Evolutionary conservation across 208 protist species (phyloP).

Genomic region (Blechomonas ayalai): DNA sequence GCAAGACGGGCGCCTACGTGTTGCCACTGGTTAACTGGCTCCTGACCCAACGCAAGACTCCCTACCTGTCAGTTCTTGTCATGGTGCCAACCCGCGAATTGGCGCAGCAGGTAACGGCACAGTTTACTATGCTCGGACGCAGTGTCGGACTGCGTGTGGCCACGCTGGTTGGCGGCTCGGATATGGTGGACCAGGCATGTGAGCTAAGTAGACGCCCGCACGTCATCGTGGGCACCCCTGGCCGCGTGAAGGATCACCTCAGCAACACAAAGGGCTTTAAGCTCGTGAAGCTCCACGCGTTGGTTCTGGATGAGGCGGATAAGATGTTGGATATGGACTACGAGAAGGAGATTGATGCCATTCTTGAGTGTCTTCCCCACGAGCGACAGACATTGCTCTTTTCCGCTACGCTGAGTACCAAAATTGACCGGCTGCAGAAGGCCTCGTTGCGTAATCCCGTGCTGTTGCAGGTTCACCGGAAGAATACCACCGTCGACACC

Average conservation of each 20-base stretch:
- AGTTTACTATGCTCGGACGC: constrained; percentile 86
- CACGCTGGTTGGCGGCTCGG: constrained; percentile 91
- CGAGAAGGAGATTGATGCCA: constrained; percentile 96
- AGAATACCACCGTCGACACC: constrained; percentile 95
- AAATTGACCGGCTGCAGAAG: constrained; percentile 97
- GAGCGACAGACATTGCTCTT: constrained; percentile 95
- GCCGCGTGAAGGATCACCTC: constrained; percentile 96
- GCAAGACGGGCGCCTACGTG: constrained; percentile 99
- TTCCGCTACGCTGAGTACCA: constrained; percentile 98
- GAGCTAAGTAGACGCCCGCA: constrained; percentile 94
- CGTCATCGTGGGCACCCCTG: constrained; percentile 97
- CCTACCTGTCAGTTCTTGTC: constrained; percentile 90
- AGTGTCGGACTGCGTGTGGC: constrained; percentile 87
- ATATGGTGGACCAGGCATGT: constrained; percentile 94
- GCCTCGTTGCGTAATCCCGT: constrained; percentile 96
- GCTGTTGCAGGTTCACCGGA: constrained; percentile 93
- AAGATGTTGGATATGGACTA: constrained; percentile 98
- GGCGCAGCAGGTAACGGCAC: constrained; percentile 96
- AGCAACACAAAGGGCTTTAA: constrained; percentile 98
- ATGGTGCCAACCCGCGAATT: constrained; percentile 98
- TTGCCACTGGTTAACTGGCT: constrained; percentile 98
- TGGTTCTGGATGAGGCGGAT: constrained; percentile 98
- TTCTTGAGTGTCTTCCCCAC: constrained; percentile 88
- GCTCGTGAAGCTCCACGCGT: constrained; percentile 91
- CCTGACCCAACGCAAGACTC: constrained; percentile 86